Evolutionary conservation across 495 filamentous ascomycete genomes (phyloP), one percentile per base, ranked within the genome.

Genomic region (Neurospora terricola): DNA sequence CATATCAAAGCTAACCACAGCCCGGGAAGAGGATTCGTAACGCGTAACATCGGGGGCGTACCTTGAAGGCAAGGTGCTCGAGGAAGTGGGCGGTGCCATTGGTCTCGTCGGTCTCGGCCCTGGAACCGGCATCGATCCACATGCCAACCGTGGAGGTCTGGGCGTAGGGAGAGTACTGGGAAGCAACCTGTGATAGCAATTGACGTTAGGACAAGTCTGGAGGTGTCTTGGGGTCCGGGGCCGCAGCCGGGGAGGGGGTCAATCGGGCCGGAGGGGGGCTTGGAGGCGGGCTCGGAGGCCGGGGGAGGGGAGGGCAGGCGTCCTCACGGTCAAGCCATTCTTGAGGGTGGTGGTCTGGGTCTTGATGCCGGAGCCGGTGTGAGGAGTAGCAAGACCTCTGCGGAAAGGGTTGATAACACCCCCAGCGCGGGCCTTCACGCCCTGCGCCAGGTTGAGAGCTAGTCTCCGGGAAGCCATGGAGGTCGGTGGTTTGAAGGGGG

Each of bases 1-100:
- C 54, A 62, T 30, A 62, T 62, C 54, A 27, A 62, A 62, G 54
- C 54, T 62, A 34, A 34, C 54, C 54, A 62, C 23, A 62, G 21
- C 21, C 54, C 54, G 54, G 54, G 23, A 27, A 62, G 6, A 62
- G 54, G 54, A 27, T 27, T 21, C 69, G 14, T 40, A n/a, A 69
- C 72, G 18, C 37, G 59, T 43, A 40, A 45, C 39, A 42, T 54
- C 27, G 72, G 45, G 71, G 70, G 23, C 71, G 74, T 87, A 97
- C 94, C 91, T 99, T 99, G 89, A 99, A 99, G 78, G 96, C 96
- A 82, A 99, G 89, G 85, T 99, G 96, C 87, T 99, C 96, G 75
- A 99, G 89, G 88, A 98, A 99, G 87, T 99, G 96, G 74, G 96
- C 96, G 74, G 96, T 98, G 85, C 96, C 96, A 87, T 97, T 98